Base-by-base conservation (phyloP, 129 eudicot species). In the Flaveria trinervia region DNA sequence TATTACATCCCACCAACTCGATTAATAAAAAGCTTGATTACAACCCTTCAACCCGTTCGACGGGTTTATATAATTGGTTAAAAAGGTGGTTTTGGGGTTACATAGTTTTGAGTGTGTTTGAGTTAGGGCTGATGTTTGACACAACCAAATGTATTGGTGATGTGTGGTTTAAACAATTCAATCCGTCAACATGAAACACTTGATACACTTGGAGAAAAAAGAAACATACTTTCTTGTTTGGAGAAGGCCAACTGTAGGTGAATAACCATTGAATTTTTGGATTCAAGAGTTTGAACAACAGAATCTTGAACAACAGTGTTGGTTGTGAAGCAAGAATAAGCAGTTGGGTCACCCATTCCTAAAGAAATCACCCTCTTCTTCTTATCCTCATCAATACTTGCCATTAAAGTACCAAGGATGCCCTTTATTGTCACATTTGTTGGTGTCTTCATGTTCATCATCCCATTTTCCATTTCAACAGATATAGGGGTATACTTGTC, bases 321-420 rank as follows among this genome's bases (percentile, higher is more conserved):
- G 5, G 97, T 84, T 33, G 68, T 83, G 71, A 89, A 94, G 74
- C 98, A 94, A 28, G 98, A 85, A 79, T 84, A 83, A 10, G 91
- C 87, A 45, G 98, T 94, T 18, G 98, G 98, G 83, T 94, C 98
- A 4, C 98, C 98, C 86, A 94, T 91, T 1, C 98, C 97, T 70
- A 94, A 64, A 11, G 98, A 94, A 76, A 94, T 94, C 3, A 80
- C 79, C 30, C 23, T 74, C 59, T 74, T 70, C 8, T 66, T 62
- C 49, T 81, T 73, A 8, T 67, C 66, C 9, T 70, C 73, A 56
- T 87, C 86, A 36, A 83, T 39, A 60, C 79, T 83, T 14, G 87
- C 86, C 90, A 83, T 87, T 68, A 94, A 75, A 79, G 83, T 75
- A 48, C 88, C 88, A 9, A 94, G 85, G 61, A 94, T 91, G 3